Conservation (phyloP, 139 green algal species). For the Chlorella sp. region DNA sequence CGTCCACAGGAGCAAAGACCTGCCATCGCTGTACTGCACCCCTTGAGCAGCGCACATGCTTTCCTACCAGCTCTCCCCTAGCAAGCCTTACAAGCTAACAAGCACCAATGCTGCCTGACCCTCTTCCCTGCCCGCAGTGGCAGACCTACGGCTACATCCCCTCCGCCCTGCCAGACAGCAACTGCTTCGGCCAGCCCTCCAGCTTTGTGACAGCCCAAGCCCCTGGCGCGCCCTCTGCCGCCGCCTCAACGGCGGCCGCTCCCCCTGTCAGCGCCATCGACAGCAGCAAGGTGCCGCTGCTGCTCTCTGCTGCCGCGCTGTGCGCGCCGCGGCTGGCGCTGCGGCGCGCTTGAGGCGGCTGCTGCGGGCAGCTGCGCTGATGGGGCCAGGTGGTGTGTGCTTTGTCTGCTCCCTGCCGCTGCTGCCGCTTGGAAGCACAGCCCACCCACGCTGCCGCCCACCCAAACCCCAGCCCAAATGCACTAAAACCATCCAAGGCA, state of each 20-base stretch:
- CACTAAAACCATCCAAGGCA: not conserved
- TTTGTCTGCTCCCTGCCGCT: not conserved
- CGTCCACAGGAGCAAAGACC: no score
- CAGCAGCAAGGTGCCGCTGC: not conserved
- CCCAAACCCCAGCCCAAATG: not conserved
- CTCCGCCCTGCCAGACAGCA: conserved; percentile 50
- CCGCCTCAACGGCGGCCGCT: no score
- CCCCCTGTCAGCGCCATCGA: no score
- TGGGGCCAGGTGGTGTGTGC: not conserved
- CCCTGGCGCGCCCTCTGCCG: no score
- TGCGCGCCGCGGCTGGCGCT: no score
- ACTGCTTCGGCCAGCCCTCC: conserved; percentile 47
- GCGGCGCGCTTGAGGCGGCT: conserved; percentile 1
- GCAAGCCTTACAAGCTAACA: no score
- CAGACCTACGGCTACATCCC: conserved; percentile 57
- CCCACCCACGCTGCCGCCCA: not conserved
- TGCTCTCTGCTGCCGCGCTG: not conserved
- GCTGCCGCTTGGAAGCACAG: not conserved
- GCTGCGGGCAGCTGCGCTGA: not conserved
- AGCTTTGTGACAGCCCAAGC: no score
- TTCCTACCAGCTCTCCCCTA: no score
- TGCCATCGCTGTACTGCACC: no score
- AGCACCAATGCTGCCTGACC: no score
- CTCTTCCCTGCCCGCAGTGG: not conserved
- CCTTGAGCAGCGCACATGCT: no score